These are phyloP conservation scores for Thraustotheca clavata DNA, from an alignment of 352 stramenopile species.

Conservation along the genomic window DNA sequence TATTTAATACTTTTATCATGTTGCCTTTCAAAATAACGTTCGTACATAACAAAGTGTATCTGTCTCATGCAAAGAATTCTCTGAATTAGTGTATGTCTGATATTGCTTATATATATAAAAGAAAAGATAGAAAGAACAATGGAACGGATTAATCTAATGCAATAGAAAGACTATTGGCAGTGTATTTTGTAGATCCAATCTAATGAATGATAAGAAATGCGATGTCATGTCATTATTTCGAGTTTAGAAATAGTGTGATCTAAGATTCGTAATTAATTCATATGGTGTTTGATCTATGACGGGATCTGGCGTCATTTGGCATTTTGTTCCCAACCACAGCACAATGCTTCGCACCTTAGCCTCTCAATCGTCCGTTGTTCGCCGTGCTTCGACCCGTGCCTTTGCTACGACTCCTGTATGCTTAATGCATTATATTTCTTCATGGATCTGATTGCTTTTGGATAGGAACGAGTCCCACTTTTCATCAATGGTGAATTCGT, in stretches of 20 bases:
- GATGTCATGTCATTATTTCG: neutral
- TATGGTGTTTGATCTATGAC: neutral
- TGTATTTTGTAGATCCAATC: neutral
- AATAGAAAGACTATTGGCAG: neutral
- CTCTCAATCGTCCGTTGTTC: neutral
- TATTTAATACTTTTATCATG: neutral
- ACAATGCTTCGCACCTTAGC: constrained; percentile 15
- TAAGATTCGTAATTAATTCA: neutral
- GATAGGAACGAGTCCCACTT: constrained; percentile 59
- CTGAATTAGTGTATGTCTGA: neutral
- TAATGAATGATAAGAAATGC: neutral
- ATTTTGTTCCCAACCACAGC: neutral
- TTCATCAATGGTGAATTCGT: constrained; percentile 93
- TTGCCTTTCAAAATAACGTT: neutral
- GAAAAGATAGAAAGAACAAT: neutral
- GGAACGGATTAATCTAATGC: neutral
- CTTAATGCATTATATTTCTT: neutral
- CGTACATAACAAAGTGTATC: neutral
- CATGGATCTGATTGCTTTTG: neutral
- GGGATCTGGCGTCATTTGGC: constrained; percentile 3
- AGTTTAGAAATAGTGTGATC: neutral
- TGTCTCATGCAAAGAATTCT: neutral
- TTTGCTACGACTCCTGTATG: constrained; percentile 4
- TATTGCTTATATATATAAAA: neutral
- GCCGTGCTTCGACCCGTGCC: constrained; percentile 1